Percentiles rank a stretch among this genome's conserved stretches.
Conservation (phyloP, 768 basidiomycete genomes). For the Phylloporus arenicola region DNA sequence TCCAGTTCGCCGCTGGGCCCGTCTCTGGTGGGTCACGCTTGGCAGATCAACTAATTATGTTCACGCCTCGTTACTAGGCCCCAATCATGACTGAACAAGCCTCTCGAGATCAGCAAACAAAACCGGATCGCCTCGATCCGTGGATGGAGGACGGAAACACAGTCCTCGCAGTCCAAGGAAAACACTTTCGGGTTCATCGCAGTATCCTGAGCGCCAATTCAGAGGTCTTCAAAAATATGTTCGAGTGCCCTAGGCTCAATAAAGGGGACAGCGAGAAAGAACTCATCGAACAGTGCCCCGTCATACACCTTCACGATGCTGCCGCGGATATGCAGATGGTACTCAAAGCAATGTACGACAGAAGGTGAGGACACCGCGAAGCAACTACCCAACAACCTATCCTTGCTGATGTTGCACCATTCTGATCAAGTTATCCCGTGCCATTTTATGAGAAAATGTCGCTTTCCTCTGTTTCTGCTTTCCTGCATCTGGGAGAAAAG, state of each 20-base stretch:
- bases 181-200: constrained; percentile 31
- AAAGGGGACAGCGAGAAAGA: constrained; percentile 3
- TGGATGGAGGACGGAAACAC: constrained; percentile 27
- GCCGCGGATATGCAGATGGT: constrained; percentile 10
- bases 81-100: background rate
- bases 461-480: constrained; percentile 1
- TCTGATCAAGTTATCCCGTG: background rate
- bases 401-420: background rate
- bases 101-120: background rate
- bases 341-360: constrained; percentile 18
- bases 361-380: background rate
- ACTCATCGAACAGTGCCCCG: constrained; percentile 17
- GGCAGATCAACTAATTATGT: background rate
- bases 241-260: constrained; percentile 6
- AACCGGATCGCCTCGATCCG: background rate
- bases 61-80: background rate
- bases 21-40: background rate
- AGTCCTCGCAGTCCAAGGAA: constrained; percentile 21
- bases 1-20: background rate
- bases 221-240: constrained; percentile 30
- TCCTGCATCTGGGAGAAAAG: constrained; percentile 18
- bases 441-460: background rate
- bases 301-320: constrained; percentile 14
- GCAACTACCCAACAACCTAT: too few relatives aligned
- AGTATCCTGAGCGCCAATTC: constrained; percentile 23